Percentiles rank a stretch among this genome's conserved stretches.
Conservation (phyloP, 176 grass and related monocot species). For the Hordeum vulgare region MorexV3_pseudomolecules_assembly NC_058522.1:3683537-3684036, state of each 20-base stretch:
- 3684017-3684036: slow-evolving; percentile 4
- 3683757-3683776: not conserved
- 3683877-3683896: slow-evolving; percentile 29
- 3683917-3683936: slow-evolving; percentile 27
- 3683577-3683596: not conserved
- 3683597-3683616: not conserved
- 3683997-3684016: not conserved
- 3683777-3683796: not conserved
- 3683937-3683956: slow-evolving; percentile 41
- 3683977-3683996: slow-evolving; percentile 2
- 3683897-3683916: slow-evolving; percentile 48
- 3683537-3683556: not conserved
- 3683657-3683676: not conserved
- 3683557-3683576: not conserved
- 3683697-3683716: not conserved
- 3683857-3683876: not conserved
- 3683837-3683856: not conserved
- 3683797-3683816: not conserved
- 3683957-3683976: not conserved
- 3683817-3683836: not conserved
- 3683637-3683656: not conserved
- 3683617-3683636: not conserved
- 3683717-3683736: not conserved
- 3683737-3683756: not conserved
- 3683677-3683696: not conserved